These are phyloP conservation scores for Scutellaria barbata DNA, from an alignment of 257 asterid species.

Conservation along the genomic window DNA sequence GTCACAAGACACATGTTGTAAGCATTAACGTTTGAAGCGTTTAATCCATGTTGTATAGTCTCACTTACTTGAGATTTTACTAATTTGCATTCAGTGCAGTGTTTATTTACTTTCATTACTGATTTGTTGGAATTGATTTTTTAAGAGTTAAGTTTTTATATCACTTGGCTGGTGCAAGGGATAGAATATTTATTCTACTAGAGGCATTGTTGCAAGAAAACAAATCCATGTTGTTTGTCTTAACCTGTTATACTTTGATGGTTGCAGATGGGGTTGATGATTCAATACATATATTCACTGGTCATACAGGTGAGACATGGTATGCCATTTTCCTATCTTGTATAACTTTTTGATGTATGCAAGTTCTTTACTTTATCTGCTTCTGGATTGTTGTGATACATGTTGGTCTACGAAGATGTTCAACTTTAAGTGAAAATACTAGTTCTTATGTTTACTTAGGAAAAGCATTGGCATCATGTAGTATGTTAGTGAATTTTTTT, in stretches of 20 bases:
- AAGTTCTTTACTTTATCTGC: constrained; percentile 12
- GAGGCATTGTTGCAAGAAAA: background rate
- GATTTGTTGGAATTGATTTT: constrained; percentile 9
- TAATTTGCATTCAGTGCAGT: constrained; percentile 4
- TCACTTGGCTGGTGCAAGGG: constrained; percentile 10
- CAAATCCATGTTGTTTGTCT: constrained; percentile 20
- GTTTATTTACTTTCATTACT: background rate
- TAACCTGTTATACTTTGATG: constrained; percentile 35
- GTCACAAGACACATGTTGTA: background rate
- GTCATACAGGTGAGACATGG: constrained; percentile 67
- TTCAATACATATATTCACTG: constrained; percentile 84
- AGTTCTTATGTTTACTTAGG: constrained; percentile 6
- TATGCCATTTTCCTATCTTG: background rate
- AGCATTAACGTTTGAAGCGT: constrained; percentile 13
- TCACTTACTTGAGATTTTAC: constrained; percentile 21
- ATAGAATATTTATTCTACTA: background rate
- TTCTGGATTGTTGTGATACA: background rate
- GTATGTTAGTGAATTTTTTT: background rate
- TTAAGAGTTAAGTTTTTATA: background rate
- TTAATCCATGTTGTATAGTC: background rate
- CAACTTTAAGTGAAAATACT: constrained; percentile 5
- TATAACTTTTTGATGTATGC: background rate
- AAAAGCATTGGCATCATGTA: background rate
- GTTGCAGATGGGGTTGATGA: constrained; percentile 81
- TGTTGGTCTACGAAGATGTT: background rate